phyloP scores from a whole-genome alignment of 345 rosid species.

The sweet orange (Citrus sinensis) region DNA sequence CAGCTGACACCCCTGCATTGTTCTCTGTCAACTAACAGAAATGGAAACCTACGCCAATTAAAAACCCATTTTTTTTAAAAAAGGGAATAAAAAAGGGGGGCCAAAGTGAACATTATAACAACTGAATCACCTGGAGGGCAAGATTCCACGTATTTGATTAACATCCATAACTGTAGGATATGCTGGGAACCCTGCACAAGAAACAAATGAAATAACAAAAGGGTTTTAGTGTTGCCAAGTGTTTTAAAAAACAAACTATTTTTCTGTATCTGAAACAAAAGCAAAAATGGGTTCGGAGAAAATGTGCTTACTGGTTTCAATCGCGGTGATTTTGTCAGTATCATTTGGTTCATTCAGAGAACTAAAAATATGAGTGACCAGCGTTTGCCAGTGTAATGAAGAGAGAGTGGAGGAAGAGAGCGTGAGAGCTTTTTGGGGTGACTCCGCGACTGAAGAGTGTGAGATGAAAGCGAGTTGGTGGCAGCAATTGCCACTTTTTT shows the following conservation, averaged over 20 bases:
- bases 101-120: background rate
- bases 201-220: background rate
- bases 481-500: background rate
- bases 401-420: background rate
- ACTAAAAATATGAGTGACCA: background rate
- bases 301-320: background rate
- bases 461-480: background rate
- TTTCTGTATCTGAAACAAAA: background rate
- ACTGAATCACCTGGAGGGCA: slow-evolving; percentile 62
- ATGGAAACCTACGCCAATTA: slow-evolving; percentile 53
- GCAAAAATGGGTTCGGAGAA: background rate
- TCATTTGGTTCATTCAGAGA: slow-evolving; percentile 8
- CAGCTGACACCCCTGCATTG: slow-evolving; percentile 89
- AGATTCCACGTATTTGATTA: slow-evolving; percentile 77
- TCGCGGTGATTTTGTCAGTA: background rate
- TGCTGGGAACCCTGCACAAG: slow-evolving; percentile 47
- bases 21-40: slow-evolving; percentile 95
- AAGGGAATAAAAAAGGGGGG: background rate
- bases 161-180: slow-evolving; percentile 83
- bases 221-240: background rate
- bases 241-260: background rate
- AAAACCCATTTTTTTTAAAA: too few relatives aligned
- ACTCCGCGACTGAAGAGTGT: background rate
- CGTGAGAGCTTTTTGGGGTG: background rate
- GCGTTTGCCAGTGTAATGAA: background rate